These are phyloP conservation scores for Epichloe coenophiala DNA, from an alignment of 2,329 filamentous ascomycete genomes.

Conservation along the genomic window DNA sequence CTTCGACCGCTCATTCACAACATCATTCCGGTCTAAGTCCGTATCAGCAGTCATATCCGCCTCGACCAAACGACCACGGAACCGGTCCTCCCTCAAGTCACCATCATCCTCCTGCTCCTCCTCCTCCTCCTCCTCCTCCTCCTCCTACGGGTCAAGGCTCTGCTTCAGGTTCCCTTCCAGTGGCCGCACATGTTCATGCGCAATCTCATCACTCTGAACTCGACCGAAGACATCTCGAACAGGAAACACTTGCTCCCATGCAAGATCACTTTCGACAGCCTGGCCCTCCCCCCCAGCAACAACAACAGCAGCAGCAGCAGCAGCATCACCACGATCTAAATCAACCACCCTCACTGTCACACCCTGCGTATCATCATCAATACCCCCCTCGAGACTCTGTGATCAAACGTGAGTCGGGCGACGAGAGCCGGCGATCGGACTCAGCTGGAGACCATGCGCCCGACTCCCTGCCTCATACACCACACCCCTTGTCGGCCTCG, in stretches of 20 bases:
- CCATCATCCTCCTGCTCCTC: background rate
- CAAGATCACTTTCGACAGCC: slow-evolving; percentile 35
- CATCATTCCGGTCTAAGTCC: slow-evolving; percentile 19
- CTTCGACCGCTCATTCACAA: slow-evolving; percentile 10
- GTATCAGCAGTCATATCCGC: slow-evolving; percentile 28
- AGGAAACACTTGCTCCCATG: slow-evolving; percentile 39
- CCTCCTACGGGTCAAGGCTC: background rate
- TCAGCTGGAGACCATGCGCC: slow-evolving; percentile 32
- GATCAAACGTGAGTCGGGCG: slow-evolving; percentile 42
- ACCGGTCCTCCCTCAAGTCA: slow-evolving; percentile 10
- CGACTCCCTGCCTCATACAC: slow-evolving; percentile 19
- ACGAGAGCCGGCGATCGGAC: slow-evolving; percentile 38
- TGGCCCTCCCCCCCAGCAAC: slow-evolving; percentile 5
- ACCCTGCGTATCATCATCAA: slow-evolving; percentile 27
- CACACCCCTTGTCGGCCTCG: slow-evolving; percentile 18
- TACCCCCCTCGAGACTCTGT: slow-evolving; percentile 37
- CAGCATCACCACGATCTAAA: slow-evolving; percentile 10
- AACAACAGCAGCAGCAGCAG: slow-evolving; percentile 8
- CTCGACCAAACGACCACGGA: slow-evolving; percentile 19
- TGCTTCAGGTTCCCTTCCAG: slow-evolving; percentile 13
- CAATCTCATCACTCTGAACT: slow-evolving; percentile 25
- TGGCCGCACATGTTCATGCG: slow-evolving; percentile 16
- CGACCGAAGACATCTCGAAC: slow-evolving; percentile 44
- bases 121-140: slow-evolving; percentile 1
- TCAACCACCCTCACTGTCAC: slow-evolving; percentile 29